Evolutionary conservation across 192 early-diverging fungal genomes (phyloP).

Genomic region (Coemansia guatemalensis): DNA sequence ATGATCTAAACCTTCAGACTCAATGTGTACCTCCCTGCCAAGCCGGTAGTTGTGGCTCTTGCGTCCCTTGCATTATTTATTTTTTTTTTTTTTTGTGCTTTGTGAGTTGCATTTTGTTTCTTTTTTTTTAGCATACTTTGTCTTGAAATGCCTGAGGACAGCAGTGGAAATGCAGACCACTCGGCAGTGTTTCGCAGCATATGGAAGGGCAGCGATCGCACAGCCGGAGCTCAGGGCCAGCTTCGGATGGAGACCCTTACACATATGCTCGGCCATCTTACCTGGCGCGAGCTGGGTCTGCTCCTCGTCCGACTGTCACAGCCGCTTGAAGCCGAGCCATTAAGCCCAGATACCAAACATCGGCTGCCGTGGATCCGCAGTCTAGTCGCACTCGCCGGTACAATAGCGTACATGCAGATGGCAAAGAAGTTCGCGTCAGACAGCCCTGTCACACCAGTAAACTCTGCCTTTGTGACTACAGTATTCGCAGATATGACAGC

Average conservation of each 20-base stretch:
- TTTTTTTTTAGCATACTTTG: conserved; percentile 5
- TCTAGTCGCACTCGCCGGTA: conserved; percentile 13
- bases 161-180: neutral
- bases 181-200: conserved; percentile 19
- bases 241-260: conserved; percentile 17
- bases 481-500: conserved; percentile 15
- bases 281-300: conserved; percentile 38
- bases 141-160: neutral
- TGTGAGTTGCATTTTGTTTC: neutral
- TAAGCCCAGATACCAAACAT: neutral
- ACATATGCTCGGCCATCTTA: conserved; percentile 7
- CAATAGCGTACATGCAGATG: conserved; percentile 32
- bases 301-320: conserved; percentile 23
- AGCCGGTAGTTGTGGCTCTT: neutral
- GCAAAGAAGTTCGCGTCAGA: neutral
- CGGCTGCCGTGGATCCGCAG: conserved; percentile 8
- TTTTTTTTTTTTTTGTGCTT: conserved; percentile 1
- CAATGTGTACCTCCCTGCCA: neutral
- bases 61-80: neutral
- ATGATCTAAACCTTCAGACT: neutral
- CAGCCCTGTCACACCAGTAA: neutral
- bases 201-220: conserved; percentile 24
- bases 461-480: conserved; percentile 18
- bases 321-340: conserved; percentile 4
- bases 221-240: conserved; percentile 7